phyloP scores from a whole-genome alignment of 2,329 filamentous ascomycete species.

The Meredithiella fracta region DNA sequence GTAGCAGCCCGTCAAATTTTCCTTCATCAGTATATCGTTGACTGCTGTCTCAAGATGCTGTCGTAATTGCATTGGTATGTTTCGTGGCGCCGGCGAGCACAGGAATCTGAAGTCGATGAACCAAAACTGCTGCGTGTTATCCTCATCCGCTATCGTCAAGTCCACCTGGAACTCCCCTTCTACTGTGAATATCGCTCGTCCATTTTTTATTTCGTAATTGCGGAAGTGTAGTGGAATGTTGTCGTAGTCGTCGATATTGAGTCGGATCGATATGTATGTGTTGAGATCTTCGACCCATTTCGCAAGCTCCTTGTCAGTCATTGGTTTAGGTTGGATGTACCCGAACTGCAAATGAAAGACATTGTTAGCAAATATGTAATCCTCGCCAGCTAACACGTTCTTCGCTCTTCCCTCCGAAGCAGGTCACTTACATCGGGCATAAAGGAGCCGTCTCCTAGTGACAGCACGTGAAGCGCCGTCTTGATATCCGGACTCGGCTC shows the following conservation, averaged over 20 bases:
- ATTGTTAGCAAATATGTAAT: neutral
- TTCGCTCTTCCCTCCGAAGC: neutral
- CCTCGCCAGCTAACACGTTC: neutral
- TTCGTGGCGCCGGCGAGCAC: conserved; percentile 52
- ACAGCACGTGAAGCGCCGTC: conserved; percentile 72
- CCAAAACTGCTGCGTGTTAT: conserved; percentile 70
- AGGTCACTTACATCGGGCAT: conserved; percentile 53
- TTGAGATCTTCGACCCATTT: conserved; percentile 68
- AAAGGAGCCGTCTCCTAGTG: conserved; percentile 59
- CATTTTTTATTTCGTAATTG: conserved; percentile 62
- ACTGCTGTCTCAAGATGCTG: conserved; percentile 51
- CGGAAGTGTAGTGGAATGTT: conserved; percentile 58
- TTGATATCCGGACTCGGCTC: conserved; percentile 80
- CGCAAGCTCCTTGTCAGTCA: conserved; percentile 56
- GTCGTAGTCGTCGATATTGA: conserved; percentile 74
- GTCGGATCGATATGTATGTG: conserved; percentile 60
- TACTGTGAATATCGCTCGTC: conserved; percentile 79
- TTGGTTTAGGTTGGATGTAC: conserved; percentile 56
- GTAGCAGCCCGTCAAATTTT: conserved; percentile 67
- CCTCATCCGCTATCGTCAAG: conserved; percentile 75
- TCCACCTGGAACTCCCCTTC: conserved; percentile 81
- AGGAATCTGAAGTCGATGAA: conserved; percentile 83
- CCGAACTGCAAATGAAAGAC: conserved; percentile 38
- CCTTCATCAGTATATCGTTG: conserved; percentile 52
- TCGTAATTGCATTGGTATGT: conserved; percentile 46